Evolutionary conservation across 345 rosid species (phyloP), one percentile per base, ranked within the genome.

Genomic region (Odontarrhena argentea): DNA sequence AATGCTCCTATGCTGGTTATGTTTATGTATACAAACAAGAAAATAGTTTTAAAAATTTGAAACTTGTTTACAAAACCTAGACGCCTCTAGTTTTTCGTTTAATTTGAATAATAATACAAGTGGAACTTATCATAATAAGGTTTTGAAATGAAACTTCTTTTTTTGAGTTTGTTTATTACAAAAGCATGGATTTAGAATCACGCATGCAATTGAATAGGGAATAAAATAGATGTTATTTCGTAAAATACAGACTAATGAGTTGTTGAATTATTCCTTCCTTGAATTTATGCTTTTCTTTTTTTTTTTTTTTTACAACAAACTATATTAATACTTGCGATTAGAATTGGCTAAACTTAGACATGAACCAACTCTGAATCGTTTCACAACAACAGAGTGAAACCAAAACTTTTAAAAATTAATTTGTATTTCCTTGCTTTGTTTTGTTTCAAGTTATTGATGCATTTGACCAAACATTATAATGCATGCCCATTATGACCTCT

Each of bases 61-160:
- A 12, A 8, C 28, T 41, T 45, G 2, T 24, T 34, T 4, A 15
- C 7, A 9, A 47, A 49, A 7, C n/a, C 65, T 15, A 53, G 36
- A 70, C 48, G 62, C 32, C 70, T 43, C 34, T 43, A 42, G 9
- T 14, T 65, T 70, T 56, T 54, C 5, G 12, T 55, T 46, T n/a
- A n/a, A n/a, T n/a, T 46, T 46, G 18, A 46, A 3, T 4, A 4
- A 28, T 28, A 1, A 9, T 46, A 9, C 75, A 42, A 63, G 63
- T 62, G 44, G 58, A 26, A 15, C 9, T 62, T 36, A 26, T 0
- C 11, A 4, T 42, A 18, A 4, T 42, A 18, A 18, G 9, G n/a
- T 43, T 44, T 61, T 24, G 18, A 18, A 25, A 9, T 28, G 40
- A 14, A 11, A 1, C 46, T 28, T 66, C 13, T 14, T 32, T 32